Percentiles rank a stretch among this genome's conserved stretches.
phyloP scores from a whole-genome alignment of 2,329 filamentous ascomycete species.

The Gnomoniopsis sp. region DNA sequence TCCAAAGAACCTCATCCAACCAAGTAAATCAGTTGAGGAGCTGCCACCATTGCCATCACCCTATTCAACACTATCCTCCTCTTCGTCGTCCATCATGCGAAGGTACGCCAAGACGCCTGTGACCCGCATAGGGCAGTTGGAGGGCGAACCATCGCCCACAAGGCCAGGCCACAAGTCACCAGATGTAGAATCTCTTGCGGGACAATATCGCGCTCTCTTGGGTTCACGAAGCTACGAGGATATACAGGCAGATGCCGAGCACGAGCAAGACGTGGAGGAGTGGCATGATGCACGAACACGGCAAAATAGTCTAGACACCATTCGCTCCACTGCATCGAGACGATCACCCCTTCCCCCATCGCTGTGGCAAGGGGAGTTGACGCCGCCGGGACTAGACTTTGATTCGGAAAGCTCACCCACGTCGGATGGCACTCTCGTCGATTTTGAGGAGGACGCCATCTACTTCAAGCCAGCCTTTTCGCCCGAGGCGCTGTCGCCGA shows the following conservation, averaged over 20 bases:
- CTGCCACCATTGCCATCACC: constrained; percentile 19
- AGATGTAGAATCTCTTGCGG: constrained; percentile 46
- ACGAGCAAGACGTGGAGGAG: neutral
- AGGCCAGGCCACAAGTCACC: constrained; percentile 31
- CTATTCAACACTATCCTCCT: constrained; percentile 19
- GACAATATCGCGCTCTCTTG: constrained; percentile 47
- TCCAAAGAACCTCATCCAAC: constrained; percentile 12
- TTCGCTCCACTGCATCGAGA: constrained; percentile 10
- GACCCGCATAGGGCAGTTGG: constrained; percentile 46
- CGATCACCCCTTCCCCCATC: constrained; percentile 15
- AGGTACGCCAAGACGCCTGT: constrained; percentile 51
- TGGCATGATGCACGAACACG: constrained; percentile 7
- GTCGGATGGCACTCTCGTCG: constrained; percentile 44
- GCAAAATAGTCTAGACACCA: constrained; percentile 15
- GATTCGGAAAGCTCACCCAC: constrained; percentile 28
- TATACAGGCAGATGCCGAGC: neutral
- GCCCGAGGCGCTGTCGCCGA: constrained; percentile 30
- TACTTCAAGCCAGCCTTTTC: constrained; percentile 46
- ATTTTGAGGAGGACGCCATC: constrained; percentile 43
- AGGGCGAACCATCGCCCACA: constrained; percentile 27
- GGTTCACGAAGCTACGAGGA: constrained; percentile 32
- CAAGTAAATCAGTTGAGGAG: constrained; percentile 20
- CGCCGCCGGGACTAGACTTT: neutral
- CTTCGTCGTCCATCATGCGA: constrained; percentile 31
- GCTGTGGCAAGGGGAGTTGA: constrained; percentile 10